Evolutionary conservation across 371 early-diverging fungal genomes (phyloP).

Genomic region (Mucor racemosus): DNA sequence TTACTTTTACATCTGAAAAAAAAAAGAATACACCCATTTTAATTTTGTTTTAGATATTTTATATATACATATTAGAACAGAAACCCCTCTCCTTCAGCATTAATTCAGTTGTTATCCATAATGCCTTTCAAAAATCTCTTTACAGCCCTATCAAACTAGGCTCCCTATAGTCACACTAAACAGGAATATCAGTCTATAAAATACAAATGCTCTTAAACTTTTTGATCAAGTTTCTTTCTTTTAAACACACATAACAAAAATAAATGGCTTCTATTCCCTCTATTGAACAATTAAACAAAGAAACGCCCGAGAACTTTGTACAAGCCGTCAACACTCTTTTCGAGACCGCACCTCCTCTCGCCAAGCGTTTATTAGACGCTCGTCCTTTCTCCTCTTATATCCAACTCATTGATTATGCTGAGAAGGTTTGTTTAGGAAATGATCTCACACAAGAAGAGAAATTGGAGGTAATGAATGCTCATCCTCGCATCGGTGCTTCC

Average conservation of each 20-base stretch:
- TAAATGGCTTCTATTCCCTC: constrained; percentile 58
- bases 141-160: too few relatives aligned
- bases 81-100: too few relatives aligned
- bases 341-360: constrained; percentile 87
- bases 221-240: neutral
- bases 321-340: constrained; percentile 75
- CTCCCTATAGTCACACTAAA: too few relatives aligned
- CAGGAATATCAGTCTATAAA: too few relatives aligned
- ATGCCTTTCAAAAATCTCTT: too few relatives aligned
- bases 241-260: neutral
- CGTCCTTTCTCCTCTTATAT: constrained; percentile 74
- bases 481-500: constrained; percentile 89
- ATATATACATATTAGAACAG: too few relatives aligned
- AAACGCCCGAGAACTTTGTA: constrained; percentile 58
- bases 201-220: neutral
- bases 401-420: constrained; percentile 66
- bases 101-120: too few relatives aligned
- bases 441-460: constrained; percentile 64
- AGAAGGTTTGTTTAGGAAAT: constrained; percentile 48
- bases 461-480: constrained; percentile 80
- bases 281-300: constrained; percentile 74
- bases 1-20: too few relatives aligned
- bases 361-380: constrained; percentile 65
- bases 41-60: too few relatives aligned
- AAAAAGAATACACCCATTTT: too few relatives aligned